Percentiles rank a stretch among this genome's conserved stretches.
phyloP scores from a whole-genome alignment of 495 filamentous ascomycete species.

The Penicillium coffeae region DNA sequence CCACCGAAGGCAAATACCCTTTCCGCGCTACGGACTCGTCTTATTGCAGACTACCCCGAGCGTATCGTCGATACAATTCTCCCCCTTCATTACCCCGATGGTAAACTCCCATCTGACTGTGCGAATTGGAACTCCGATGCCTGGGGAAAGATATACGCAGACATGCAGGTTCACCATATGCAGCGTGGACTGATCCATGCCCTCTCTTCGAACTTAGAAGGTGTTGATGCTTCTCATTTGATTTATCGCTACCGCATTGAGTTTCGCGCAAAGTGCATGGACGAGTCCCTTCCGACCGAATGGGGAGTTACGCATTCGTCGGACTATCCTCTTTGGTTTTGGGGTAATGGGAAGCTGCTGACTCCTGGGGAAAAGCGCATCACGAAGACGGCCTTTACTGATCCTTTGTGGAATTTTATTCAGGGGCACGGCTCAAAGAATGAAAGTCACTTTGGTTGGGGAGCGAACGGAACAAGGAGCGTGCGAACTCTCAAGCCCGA shows the following conservation, averaged over 20 bases:
- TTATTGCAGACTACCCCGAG: conserved; percentile 51
- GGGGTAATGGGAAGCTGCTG: conserved; percentile 46
- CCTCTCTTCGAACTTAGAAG: conserved; percentile 19
- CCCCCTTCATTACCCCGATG: conserved; percentile 39
- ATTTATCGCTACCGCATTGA: conserved; percentile 49
- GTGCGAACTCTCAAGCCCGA: conserved; percentile 42
- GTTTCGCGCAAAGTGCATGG: conserved; percentile 44
- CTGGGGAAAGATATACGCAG: conserved; percentile 55
- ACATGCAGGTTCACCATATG: conserved; percentile 52
- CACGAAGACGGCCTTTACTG: conserved; percentile 34
- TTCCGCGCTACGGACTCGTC: conserved; percentile 37
- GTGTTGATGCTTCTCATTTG: conserved; percentile 23
- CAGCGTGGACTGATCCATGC: conserved; percentile 40
- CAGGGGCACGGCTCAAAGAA: conserved; percentile 16
- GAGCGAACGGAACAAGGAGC: conserved; percentile 16
- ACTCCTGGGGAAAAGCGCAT: conserved; percentile 39
- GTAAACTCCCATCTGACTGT: conserved; percentile 22
- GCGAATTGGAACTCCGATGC: conserved; percentile 39
- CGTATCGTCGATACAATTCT: conserved; percentile 40
- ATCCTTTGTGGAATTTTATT: conserved; percentile 43
- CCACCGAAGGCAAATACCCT: conserved; percentile 36
- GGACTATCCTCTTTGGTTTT: conserved; percentile 56
- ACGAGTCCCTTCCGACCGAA: conserved; percentile 33
- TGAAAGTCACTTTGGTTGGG: conserved; percentile 32
- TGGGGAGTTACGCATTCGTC: conserved; percentile 58